phyloP scores from a whole-genome alignment of 2,329 filamentous ascomycete species.

The Claviceps quebecensis region DNA sequence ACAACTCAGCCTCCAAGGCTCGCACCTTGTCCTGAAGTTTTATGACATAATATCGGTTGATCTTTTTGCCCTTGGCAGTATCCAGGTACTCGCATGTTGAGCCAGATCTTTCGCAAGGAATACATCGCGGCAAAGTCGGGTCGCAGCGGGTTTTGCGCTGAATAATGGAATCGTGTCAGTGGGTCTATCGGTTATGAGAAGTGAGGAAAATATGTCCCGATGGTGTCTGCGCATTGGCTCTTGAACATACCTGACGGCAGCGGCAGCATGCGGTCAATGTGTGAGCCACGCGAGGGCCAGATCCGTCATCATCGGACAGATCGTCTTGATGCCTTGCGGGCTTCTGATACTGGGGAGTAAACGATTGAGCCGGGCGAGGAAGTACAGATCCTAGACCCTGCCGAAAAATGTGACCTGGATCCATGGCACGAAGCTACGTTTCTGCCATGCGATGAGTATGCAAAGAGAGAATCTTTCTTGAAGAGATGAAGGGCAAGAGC shows the following conservation, averaged over 20 bases:
- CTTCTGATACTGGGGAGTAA: constrained; percentile 18
- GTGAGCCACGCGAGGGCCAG: constrained; percentile 54
- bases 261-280: constrained; percentile 69
- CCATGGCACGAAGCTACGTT: constrained; percentile 29
- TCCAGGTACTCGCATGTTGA: constrained; percentile 93
- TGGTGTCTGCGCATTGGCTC: neutral
- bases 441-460: neutral
- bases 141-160: constrained; percentile 95
- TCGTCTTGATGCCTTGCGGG: constrained; percentile 23
- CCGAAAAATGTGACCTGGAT: constrained; percentile 44
- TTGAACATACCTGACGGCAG: constrained; percentile 54
- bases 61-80: constrained; percentile 69
- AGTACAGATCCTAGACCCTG: constrained; percentile 37
- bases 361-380: constrained; percentile 22
- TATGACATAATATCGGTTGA: constrained; percentile 85
- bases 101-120: constrained; percentile 83
- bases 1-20: constrained; percentile 67
- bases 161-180: constrained; percentile 6
- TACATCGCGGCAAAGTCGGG: constrained; percentile 77
- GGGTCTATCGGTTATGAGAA: neutral
- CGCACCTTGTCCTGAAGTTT: constrained; percentile 78
- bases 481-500: neutral
- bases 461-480: neutral
- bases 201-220: neutral
- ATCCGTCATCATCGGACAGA: constrained; percentile 33